A percentile compares a stretch with the other conserved stretches of the same genome.
Conservation (phyloP, 2,329 filamentous ascomycete genomes). For the Colletotrichum camelliae region DNA sequence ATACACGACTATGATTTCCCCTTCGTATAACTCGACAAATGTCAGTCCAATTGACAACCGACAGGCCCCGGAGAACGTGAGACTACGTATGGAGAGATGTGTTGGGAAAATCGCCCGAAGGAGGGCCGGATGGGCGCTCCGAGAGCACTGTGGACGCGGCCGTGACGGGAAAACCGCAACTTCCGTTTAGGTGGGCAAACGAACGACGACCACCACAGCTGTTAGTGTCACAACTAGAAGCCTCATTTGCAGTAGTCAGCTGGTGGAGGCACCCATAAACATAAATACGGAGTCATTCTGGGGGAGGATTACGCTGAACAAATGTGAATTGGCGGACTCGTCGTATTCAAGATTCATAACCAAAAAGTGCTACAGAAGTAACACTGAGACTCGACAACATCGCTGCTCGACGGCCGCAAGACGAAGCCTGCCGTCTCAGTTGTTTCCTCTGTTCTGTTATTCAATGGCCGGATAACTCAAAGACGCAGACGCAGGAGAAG, state of each 20-base stretch:
- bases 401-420: background rate
- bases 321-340: too few species aligned
- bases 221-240: background rate
- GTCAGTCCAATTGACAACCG: accelerated
- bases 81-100: too few species aligned
- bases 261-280: accelerated
- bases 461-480: background rate
- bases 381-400: background rate
- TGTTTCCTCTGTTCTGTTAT: background rate
- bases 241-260: background rate
- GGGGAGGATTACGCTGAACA: background rate
- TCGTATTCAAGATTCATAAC: too few species aligned
- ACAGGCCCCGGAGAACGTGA: background rate
- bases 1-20: too few species aligned
- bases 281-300: background rate
- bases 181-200: background rate
- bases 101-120: too few species aligned
- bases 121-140: background rate
- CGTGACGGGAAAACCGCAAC: accelerated
- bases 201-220: background rate
- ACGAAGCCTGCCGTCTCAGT: background rate
- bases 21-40: background rate
- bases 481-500: background rate
- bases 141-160: accelerated
- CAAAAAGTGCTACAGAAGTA: too few species aligned